Percentiles rank a stretch among this genome's conserved stretches.
phyloP scores from a whole-genome alignment of 2,329 filamentous ascomycete species.

The Pseudogymnoascus pannorum region DNA sequence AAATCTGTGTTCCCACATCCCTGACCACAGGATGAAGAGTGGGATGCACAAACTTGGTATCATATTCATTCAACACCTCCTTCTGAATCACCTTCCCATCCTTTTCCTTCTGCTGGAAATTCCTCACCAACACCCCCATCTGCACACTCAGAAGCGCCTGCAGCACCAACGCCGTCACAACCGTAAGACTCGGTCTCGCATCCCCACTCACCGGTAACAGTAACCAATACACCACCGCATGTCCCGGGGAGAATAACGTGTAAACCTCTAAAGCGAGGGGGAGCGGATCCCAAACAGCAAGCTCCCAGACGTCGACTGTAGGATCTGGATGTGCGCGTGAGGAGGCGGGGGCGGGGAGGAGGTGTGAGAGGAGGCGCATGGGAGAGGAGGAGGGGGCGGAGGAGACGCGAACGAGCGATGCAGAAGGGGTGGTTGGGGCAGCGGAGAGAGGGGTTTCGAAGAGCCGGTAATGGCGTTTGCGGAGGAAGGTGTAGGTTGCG shows the following conservation, averaged over 20 bases:
- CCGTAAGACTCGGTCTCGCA: constrained; percentile 78
- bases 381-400: constrained; percentile 76
- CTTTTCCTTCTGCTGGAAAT: constrained; percentile 77
- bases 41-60: constrained; percentile 91
- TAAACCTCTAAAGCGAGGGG: constrained; percentile 76
- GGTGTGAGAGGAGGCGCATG: constrained; percentile 61
- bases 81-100: constrained; percentile 79
- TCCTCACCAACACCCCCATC: constrained; percentile 63
- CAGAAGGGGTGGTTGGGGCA: constrained; percentile 72
- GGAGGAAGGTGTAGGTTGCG: constrained; percentile 71
- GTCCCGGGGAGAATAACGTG: constrained; percentile 86
- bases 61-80: constrained; percentile 91
- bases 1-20: constrained; percentile 73
- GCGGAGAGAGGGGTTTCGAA: constrained; percentile 82
- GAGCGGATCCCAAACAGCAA: constrained; percentile 88
- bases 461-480: constrained; percentile 79
- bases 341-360: constrained; percentile 66
- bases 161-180: constrained; percentile 74
- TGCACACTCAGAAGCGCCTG: constrained; percentile 69
- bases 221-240: constrained; percentile 84
- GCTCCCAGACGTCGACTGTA: constrained; percentile 85
- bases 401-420: constrained; percentile 79
- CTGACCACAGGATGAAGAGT: constrained; percentile 73
- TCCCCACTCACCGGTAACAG: constrained; percentile 71
- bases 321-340: constrained; percentile 77